These are phyloP conservation scores for Alternaria angustiovoidea DNA, from an alignment of 2,329 filamentous ascomycete species.

Conservation along the genomic window DNA sequence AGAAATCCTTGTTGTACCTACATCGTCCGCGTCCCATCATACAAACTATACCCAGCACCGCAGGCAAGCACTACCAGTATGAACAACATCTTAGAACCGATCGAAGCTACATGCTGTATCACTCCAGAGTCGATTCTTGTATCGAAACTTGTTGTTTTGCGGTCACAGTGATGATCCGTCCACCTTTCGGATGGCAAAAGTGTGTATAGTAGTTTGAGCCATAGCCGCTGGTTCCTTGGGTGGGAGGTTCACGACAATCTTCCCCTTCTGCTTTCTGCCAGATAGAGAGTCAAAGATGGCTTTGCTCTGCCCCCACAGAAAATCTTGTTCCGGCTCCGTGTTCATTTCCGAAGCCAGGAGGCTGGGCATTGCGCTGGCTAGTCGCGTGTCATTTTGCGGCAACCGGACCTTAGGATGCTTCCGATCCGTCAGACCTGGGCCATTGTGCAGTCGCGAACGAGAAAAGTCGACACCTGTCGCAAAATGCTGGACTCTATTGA, in stretches of 20 bases:
- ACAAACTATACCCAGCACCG: neutral
- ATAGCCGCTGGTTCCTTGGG: neutral
- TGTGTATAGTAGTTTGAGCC: neutral
- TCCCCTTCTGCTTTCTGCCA: neutral
- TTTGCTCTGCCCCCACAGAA: neutral
- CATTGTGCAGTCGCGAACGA: neutral
- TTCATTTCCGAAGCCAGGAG: neutral
- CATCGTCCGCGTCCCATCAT: neutral
- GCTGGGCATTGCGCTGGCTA: neutral
- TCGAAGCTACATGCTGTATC: neutral
- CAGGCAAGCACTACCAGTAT: neutral
- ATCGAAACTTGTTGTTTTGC: neutral
- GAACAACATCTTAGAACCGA: neutral
- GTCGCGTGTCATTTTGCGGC: neutral
- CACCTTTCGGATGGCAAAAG: neutral
- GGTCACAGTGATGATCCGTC: neutral
- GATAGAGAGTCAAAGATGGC: neutral
- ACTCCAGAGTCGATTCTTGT: neutral
- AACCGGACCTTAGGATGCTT: neutral
- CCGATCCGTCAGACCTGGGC: neutral
- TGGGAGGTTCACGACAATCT: constrained; percentile 2
- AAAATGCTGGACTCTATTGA: neutral
- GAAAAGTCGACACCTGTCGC: neutral
- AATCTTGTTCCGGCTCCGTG: neutral
- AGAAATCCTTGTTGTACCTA: neutral